These are phyloP conservation scores for Pecoramyces ruminantium DNA, from an alignment of 192 early-diverging fungal genomes.

Conservation along the genomic window DNA sequence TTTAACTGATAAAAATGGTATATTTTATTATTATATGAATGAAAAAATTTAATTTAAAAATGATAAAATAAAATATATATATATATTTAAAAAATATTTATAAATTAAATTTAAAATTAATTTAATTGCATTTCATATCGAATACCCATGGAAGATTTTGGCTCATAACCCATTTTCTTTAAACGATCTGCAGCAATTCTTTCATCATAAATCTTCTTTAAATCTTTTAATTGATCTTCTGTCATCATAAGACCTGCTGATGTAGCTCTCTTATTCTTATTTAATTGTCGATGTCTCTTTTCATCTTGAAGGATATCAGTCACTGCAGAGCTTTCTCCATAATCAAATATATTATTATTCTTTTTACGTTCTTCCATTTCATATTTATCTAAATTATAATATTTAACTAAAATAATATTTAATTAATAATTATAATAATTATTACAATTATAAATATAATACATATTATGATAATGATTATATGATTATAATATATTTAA, in stretches of 20 bases:
- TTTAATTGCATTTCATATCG: slow-evolving; percentile 14
- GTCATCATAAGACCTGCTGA: slow-evolving; percentile 6
- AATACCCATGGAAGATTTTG: slow-evolving; percentile 21
- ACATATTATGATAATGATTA: too few species aligned
- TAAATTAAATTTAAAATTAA: too few species aligned
- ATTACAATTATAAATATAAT: too few species aligned
- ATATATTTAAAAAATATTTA: too few species aligned
- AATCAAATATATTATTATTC: background rate
- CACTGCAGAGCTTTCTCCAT: slow-evolving; percentile 1
- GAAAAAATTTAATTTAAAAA: too few species aligned
- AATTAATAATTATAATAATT: too few species aligned
- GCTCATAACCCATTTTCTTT: slow-evolving; percentile 18
- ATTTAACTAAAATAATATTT: slow-evolving; percentile 4
- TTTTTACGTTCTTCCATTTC: background rate
- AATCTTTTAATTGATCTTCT: slow-evolving; percentile 16
- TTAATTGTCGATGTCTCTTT: background rate
- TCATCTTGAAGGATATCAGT: background rate
- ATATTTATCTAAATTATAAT: background rate
- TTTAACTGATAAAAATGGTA: too few species aligned
- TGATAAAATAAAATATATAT: too few species aligned
- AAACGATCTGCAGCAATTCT: slow-evolving; percentile 17
- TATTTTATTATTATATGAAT: too few species aligned
- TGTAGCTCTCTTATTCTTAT: background rate
- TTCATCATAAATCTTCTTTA: slow-evolving; percentile 22
- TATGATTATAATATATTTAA: too few species aligned